These are phyloP conservation scores for Zygosaccharomyces pseudorouxii DNA, from an alignment of 805 yeast species.

Conservation along the genomic window DNA sequence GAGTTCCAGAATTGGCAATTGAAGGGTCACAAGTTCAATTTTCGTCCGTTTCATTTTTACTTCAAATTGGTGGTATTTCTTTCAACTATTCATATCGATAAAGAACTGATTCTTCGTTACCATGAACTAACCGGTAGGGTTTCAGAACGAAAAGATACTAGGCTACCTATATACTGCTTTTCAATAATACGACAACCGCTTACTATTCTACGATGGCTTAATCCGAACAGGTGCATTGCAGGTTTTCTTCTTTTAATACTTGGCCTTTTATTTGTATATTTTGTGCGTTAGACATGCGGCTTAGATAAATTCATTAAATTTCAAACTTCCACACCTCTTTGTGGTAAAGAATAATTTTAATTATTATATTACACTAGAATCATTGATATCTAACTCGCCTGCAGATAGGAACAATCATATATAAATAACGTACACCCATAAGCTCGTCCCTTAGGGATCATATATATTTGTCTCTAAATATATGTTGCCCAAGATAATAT, in stretches of 20 bases:
- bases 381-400: too few species aligned
- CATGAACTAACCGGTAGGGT: too few species aligned
- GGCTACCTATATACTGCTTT: not conserved
- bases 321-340: not conserved
- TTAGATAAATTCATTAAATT: not conserved
- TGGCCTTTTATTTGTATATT: not conserved
- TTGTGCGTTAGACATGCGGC: not conserved
- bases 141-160: too few species aligned
- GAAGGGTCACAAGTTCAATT: slow-evolving; percentile 66
- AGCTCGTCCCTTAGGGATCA: too few species aligned
- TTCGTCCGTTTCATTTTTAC: slow-evolving; percentile 53
- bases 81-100: slow-evolving; percentile 10
- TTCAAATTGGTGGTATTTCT: slow-evolving; percentile 21
- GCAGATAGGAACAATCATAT: too few species aligned
- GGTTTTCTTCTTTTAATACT: too few species aligned
- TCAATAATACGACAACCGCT: not conserved
- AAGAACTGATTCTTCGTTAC: too few species aligned
- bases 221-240: too few species aligned
- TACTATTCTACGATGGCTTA: not conserved
- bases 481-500: not conserved
- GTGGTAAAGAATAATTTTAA: too few species aligned
- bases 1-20: slow-evolving; percentile 37
- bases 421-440: too few species aligned
- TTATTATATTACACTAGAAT: too few species aligned
- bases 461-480: too few species aligned